A percentile compares a stretch with the other conserved stretches of the same genome.
Evolutionary conservation across 768 basidiomycete genomes (phyloP).

Genomic region (Rhodotorula taiwanensis): DNA sequence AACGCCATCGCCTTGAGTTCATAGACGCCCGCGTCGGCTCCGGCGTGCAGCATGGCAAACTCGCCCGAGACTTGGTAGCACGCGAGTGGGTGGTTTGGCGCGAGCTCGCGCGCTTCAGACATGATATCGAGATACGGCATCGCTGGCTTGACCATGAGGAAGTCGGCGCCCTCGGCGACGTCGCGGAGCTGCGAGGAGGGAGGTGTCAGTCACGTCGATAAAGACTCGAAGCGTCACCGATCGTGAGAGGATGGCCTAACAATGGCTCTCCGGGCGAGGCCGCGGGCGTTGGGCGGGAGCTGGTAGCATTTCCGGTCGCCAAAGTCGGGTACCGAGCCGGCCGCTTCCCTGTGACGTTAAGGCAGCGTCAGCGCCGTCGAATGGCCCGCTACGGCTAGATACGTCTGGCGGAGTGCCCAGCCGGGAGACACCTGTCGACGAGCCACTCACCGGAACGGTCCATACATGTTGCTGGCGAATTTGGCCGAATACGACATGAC

Average conservation of each 20-base stretch:
- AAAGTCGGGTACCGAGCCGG: constrained; percentile 88
- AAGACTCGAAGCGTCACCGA: too few species aligned
- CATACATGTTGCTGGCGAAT: constrained; percentile 90
- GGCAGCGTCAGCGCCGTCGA: too few species aligned
- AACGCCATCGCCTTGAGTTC: constrained; percentile 87
- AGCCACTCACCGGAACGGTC: constrained; percentile 74
- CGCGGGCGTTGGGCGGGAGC: constrained; percentile 77
- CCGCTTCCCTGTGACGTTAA: constrained; percentile 69
- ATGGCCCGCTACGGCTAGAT: too few species aligned
- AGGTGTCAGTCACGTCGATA: constrained; percentile 6
- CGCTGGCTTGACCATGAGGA: constrained; percentile 97
- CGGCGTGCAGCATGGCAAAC: constrained; percentile 93
- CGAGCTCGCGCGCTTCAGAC: constrained; percentile 67
- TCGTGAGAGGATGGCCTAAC: constrained; percentile 54
- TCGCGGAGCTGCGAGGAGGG: constrained; percentile 64
- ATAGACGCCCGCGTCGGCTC: constrained; percentile 88
- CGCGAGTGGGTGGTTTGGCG: constrained; percentile 83
- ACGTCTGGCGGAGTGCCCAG: too few species aligned
- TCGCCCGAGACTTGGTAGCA: constrained; percentile 97
- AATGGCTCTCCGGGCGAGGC: constrained; percentile 85
- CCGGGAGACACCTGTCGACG: background rate
- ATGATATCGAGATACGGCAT: constrained; percentile 96
- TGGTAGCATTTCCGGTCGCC: constrained; percentile 98
- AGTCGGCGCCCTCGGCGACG: constrained; percentile 82
- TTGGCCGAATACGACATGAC: constrained; percentile 98